Evolutionary conservation across 1,284 basidiomycete genomes (phyloP), one percentile per base, ranked within the genome.

Genomic region (Cryptococcus amylolentus): DNA sequence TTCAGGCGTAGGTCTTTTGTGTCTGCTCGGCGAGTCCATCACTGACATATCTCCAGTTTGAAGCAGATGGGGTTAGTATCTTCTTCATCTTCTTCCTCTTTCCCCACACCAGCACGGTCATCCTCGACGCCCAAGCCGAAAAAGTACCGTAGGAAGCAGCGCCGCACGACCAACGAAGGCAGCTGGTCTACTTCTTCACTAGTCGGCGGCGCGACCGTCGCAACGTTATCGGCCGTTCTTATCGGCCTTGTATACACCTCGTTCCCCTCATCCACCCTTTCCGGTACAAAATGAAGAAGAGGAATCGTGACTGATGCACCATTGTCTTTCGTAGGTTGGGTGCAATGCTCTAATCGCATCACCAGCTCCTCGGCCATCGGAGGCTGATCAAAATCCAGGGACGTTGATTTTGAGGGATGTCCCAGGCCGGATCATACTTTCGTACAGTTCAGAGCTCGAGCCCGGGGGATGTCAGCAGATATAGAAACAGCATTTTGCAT

Each of bases 31-130:
- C 16, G 46, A 48, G 53, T 40, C 56, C 49, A 27, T 43, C 8
- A 18, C 46, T 49, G 14, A 28, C 26, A 14, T 28, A 2, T 26
- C 39, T 13, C 13, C 60, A 78, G 73, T 41, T 62, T 76, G 41
- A 77, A 77, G 65, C 69, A 71, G 58, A 78, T 75, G 73, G 75
- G 73, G 73, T 77, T 75, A 72, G 74, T 75, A 56, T 43, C 65
- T 38, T 73, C 70, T 54, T 69, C 65, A 26, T 60, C 64, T 48
- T 70, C 66, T 16, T 65, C 63, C 2, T 62, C 64, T 18, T 68
- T 56, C 51, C 51, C 43, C 16, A 54, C 61, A 13, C 44, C 55
- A 42, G 39, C 44, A 42, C 48, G 55, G 18, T 26, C 40, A 26
- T 26, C 28, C 40, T 16, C 23, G 16, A 35, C 16, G 39, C 27